Base-by-base conservation (phyloP, 1,284 basidiomycete species). In the Gomphus sp. region DNA sequence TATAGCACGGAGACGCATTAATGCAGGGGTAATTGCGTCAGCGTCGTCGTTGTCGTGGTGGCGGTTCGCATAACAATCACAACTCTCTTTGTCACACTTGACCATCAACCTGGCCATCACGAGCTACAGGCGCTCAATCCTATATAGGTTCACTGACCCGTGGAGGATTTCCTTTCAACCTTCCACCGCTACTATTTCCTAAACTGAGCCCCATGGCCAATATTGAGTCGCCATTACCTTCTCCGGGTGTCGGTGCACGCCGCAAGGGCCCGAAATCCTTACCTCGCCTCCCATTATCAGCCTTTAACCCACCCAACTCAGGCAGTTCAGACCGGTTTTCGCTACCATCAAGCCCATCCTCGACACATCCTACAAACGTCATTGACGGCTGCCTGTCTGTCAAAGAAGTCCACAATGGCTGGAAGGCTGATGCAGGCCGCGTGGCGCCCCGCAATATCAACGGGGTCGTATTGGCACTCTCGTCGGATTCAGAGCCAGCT, bases 241-340 rank as follows among this genome's bases (percentile, higher is more conserved):
- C 77, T 25, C 77, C 78, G 18, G 73, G 75, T 55, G 71, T 77
- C 55, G 73, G 72, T 39, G 67, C 68, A 5, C 80, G 82, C 64
- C 81, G 84, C 65, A 87, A 80, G 68, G 80, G 78, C 28, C 76
- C 76, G 37, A 87, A 82, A 67, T 71, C 77, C 9, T 80, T 82
- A 7, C 88, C 88, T 9, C 78, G 75, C 49, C 80, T 91, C 16
- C 87, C 87, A 0, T 68, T 82, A 37, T 88, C 86, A 12, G 87
- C 82, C 0, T 91, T 91, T 67, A 80, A 85, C 0, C 84, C 86
- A 34, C 62, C 62, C n/a, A 85, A 79, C 70, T 76, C 82, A 3
- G 81, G 81, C 59, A 79, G 81, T 0, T 78, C 78, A 33, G 87
- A 89, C 55, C 73, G 73, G 2, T 89, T 88, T 67, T 84, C 82